Conservation (phyloP, 2,329 filamentous ascomycete species). For the Scleromitrula shiraiana region DNA sequence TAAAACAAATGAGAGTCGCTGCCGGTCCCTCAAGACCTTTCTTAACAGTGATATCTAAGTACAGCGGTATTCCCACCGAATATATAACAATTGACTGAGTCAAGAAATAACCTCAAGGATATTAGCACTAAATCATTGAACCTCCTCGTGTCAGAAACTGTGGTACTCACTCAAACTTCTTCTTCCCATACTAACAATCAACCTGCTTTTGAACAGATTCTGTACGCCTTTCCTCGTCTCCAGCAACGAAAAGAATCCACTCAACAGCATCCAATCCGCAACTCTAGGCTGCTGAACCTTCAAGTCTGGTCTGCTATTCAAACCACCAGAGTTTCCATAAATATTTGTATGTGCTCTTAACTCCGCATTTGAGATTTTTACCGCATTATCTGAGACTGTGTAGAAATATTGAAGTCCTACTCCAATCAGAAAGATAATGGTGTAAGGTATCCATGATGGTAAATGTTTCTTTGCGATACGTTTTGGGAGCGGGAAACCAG, state of each 20-base stretch:
- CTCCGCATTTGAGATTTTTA: conserved; percentile 31
- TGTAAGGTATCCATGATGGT: conserved; percentile 31
- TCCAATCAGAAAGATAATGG: conserved; percentile 23
- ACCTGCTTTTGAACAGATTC: conserved; percentile 28
- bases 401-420: conserved; percentile 36
- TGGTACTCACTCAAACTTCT: conserved; percentile 36
- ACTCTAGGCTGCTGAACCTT: conserved; percentile 32
- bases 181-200: conserved; percentile 33
- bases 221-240: conserved; percentile 34
- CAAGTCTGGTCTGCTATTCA: conserved; percentile 31
- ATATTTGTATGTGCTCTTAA: conserved; percentile 34
- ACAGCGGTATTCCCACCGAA: conserved; percentile 34
- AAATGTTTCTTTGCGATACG: conserved; percentile 10
- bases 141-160: not conserved
- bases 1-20: not conserved
- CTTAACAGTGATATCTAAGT: conserved; percentile 6
- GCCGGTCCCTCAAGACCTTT: not conserved
- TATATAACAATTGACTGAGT: conserved; percentile 36
- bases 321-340: conserved; percentile 30
- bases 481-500: conserved; percentile 18
- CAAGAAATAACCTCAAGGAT: conserved; percentile 33
- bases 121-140: not conserved
- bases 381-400: conserved; percentile 30
- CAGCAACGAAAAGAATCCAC: conserved; percentile 34
- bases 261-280: conserved; percentile 37